These are phyloP conservation scores for Entoloma clypeatum DNA, from an alignment of 1,284 basidiomycete species.

Conservation along the genomic window DNA sequence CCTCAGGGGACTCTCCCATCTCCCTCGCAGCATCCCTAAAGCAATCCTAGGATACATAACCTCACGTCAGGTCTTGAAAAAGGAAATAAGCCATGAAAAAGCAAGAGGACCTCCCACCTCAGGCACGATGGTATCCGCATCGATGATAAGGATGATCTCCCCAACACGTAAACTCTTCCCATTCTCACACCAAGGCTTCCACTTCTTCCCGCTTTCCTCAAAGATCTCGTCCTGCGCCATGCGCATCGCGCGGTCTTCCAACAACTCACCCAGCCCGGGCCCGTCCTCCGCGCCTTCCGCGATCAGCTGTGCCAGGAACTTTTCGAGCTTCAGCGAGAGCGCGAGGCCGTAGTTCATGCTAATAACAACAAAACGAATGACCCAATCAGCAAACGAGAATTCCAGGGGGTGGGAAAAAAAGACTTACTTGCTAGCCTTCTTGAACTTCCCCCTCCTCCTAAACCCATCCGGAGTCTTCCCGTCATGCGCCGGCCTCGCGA, in stretches of 20 bases:
- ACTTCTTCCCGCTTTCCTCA: constrained; percentile 51
- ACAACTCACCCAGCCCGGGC: constrained; percentile 36
- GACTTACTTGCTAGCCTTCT: constrained; percentile 74
- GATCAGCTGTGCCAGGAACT: constrained; percentile 53
- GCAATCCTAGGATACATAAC: constrained; percentile 49
- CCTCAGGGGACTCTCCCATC: constrained; percentile 71
- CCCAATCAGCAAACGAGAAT: constrained; percentile 1
- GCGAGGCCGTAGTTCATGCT: constrained; percentile 76
- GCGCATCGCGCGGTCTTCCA: constrained; percentile 66
- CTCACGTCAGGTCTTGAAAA: neutral
- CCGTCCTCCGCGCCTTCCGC: constrained; percentile 38
- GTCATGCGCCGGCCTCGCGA: constrained; percentile 74
- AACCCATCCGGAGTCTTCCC: constrained; percentile 57
- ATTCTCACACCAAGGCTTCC: constrained; percentile 65
- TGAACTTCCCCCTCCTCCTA: constrained; percentile 80
- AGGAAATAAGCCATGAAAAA: neutral
- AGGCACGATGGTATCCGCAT: constrained; percentile 83
- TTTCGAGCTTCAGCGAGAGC: constrained; percentile 71
- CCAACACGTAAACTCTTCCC: constrained; percentile 61
- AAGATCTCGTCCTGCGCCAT: constrained; percentile 63
- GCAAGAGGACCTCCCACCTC: constrained; percentile 38
- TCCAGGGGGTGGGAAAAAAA: too few relatives aligned
- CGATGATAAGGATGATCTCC: constrained; percentile 69
- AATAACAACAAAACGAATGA: constrained; percentile 6
- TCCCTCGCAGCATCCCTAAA: constrained; percentile 84